Evolutionary conservation across 1,284 basidiomycete species (phyloP).

Genomic region (Sutorius eximius): DNA sequence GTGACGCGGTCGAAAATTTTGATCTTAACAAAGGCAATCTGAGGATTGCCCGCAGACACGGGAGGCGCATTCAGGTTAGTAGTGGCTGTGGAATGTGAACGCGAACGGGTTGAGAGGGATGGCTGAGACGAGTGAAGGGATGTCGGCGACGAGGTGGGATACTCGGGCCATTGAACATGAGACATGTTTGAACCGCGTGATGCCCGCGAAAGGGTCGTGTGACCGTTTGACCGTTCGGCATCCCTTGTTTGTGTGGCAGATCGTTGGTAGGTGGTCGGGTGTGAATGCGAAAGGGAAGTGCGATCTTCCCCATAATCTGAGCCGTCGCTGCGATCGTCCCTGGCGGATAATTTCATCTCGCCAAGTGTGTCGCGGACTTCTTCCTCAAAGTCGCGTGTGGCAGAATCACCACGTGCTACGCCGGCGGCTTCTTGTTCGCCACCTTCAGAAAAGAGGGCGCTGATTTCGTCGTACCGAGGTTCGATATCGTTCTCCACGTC

Average conservation of each 20-base stretch:
- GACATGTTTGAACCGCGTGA: slow-evolving; percentile 32
- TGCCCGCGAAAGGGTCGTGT: slow-evolving; percentile 14
- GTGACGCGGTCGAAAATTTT: slow-evolving; percentile 93
- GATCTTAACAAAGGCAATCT: slow-evolving; percentile 92
- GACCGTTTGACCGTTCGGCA: slow-evolving; percentile 24
- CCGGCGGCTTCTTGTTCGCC: slow-evolving; percentile 33
- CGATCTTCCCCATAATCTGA: slow-evolving; percentile 66
- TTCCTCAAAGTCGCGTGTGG: slow-evolving; percentile 37
- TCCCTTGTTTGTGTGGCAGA: slow-evolving; percentile 42
- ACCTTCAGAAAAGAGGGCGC: slow-evolving; percentile 48
- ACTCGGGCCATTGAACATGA: slow-evolving; percentile 33
- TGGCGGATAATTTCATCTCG: slow-evolving; percentile 43
- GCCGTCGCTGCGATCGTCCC: slow-evolving; percentile 48
- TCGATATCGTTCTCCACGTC: slow-evolving; percentile 76
- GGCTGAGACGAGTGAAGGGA: slow-evolving; percentile 52
- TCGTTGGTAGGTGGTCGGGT: slow-evolving; percentile 43
- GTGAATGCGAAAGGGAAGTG: slow-evolving; percentile 32
- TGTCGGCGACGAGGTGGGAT: slow-evolving; percentile 39
- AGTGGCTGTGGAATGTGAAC: slow-evolving; percentile 54
- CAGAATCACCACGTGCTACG: slow-evolving; percentile 27
- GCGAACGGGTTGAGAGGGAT: slow-evolving; percentile 47
- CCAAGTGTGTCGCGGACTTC: slow-evolving; percentile 50
- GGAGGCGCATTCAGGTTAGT: slow-evolving; percentile 60
- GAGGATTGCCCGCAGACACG: slow-evolving; percentile 73
- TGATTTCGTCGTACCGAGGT: slow-evolving; percentile 56